These are phyloP conservation scores for Starmerella sirachaensis DNA, from an alignment of 805 yeast species.

Conservation along the genomic window DNA sequence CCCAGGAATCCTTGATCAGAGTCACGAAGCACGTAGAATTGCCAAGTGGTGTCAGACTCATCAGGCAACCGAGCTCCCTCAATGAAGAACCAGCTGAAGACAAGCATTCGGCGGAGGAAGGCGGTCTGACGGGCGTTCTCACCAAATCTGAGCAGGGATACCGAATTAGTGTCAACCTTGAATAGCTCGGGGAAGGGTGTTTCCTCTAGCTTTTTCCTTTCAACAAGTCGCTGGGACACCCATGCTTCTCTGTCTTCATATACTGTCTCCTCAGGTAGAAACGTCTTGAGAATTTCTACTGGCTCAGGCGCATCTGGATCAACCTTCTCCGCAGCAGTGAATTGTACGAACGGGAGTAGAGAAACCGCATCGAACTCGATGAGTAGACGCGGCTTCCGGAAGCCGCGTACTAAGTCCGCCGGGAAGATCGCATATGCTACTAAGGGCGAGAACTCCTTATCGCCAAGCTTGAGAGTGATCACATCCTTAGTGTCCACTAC, in stretches of 20 bases:
- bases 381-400: slow-evolving; percentile 47
- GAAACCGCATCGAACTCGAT: slow-evolving; percentile 64
- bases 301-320: slow-evolving; percentile 48
- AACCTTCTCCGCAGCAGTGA: slow-evolving; percentile 39
- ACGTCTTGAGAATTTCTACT: slow-evolving; percentile 39
- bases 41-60: slow-evolving; percentile 66
- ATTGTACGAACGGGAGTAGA: slow-evolving; percentile 58
- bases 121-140: background rate
- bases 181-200: background rate
- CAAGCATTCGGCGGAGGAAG: slow-evolving; percentile 52
- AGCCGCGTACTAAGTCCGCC: slow-evolving; percentile 79
- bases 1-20: slow-evolving; percentile 48
- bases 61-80: slow-evolving; percentile 93
- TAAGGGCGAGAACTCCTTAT: slow-evolving; percentile 44
- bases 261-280: slow-evolving; percentile 47
- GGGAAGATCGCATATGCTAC: slow-evolving; percentile 91
- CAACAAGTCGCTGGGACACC: slow-evolving; percentile 36
- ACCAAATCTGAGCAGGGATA: slow-evolving; percentile 35
- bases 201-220: slow-evolving; percentile 25
- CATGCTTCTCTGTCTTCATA: slow-evolving; percentile 56
- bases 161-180: slow-evolving; percentile 21
- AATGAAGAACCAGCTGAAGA: slow-evolving; percentile 52
- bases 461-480: slow-evolving; percentile 18
- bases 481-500: slow-evolving; percentile 20
- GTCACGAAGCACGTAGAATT: slow-evolving; percentile 43